phyloP scores from a whole-genome alignment of 345 rosid species.

The Sonneratia alba region DNA sequence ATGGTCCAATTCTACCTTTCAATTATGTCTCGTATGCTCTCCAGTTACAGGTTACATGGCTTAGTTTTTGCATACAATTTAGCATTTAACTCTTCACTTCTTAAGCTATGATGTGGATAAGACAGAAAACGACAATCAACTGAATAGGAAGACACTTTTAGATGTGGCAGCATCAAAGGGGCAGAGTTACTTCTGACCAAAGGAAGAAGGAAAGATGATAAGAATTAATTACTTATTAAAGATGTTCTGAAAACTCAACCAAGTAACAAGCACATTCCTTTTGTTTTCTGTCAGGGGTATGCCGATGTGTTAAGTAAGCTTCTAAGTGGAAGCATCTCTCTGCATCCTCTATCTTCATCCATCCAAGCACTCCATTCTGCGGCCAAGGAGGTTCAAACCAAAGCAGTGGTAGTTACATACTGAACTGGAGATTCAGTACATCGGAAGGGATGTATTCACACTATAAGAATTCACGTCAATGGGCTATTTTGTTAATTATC shows the following conservation, averaged over 20 bases:
- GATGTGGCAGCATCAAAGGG: not conserved
- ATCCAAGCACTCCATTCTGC: slow-evolving; percentile 48
- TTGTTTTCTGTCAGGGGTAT: slow-evolving; percentile 33
- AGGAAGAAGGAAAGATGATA: not conserved
- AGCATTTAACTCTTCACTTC: not conserved
- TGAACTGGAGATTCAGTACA: not conserved
- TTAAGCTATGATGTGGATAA: not conserved
- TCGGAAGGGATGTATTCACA: not conserved
- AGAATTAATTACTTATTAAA: not conserved
- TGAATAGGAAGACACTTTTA: not conserved
- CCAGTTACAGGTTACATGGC: slow-evolving; percentile 26
- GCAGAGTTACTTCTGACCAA: not conserved
- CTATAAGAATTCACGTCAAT: not conserved
- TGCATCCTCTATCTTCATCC: slow-evolving; percentile 43
- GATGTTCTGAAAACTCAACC: not conserved
- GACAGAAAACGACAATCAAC: no score
- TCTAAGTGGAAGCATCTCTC: slow-evolving; percentile 34
- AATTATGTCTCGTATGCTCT: slow-evolving; percentile 56
- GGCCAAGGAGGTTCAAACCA: slow-evolving; percentile 45
- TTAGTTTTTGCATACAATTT: not conserved
- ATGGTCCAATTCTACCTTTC: slow-evolving; percentile 71
- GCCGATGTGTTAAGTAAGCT: slow-evolving; percentile 36
- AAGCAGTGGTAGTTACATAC: slow-evolving; percentile 43
- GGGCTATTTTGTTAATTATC: not conserved
- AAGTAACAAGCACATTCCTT: not conserved